A percentile compares a stretch with the other conserved stretches of the same genome.
These are phyloP conservation scores for Aureobasidium pullulans DNA, from an alignment of 2,329 filamentous ascomycete species.

Conservation along the genomic window DNA sequence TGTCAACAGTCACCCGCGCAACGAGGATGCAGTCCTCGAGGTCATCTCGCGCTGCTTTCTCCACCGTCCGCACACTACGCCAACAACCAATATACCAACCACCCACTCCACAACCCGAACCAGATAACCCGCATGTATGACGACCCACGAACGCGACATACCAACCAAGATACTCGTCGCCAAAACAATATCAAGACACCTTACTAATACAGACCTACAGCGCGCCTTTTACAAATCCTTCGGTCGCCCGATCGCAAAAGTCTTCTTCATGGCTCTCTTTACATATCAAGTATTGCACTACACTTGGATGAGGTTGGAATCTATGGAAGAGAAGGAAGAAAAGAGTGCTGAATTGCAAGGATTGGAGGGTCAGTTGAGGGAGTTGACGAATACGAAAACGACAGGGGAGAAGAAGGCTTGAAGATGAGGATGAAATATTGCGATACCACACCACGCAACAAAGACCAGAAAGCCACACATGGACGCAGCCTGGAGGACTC, in stretches of 20 bases:
- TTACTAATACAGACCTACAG: constrained; percentile 28
- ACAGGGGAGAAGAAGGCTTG: not conserved
- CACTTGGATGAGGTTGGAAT: constrained; percentile 66
- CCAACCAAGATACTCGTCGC: too few relatives aligned
- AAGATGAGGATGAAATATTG: not conserved
- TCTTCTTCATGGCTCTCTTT: constrained; percentile 65
- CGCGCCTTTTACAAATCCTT: constrained; percentile 68
- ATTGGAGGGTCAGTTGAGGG: not conserved
- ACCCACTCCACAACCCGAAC: constrained; percentile 1
- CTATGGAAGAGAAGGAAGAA: constrained; percentile 57
- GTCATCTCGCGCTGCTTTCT: not conserved
- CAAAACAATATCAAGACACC: too few relatives aligned
- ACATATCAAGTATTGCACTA: constrained; percentile 74
- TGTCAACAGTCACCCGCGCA: not conserved
- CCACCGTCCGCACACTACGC: not conserved
- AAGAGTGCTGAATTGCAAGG: constrained; percentile 28
- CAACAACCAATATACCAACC: constrained; percentile 11
- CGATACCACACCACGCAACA: too few relatives aligned
- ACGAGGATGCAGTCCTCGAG: not conserved
- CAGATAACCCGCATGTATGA: constrained; percentile 13
- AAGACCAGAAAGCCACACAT: too few relatives aligned
- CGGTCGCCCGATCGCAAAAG: constrained; percentile 64
- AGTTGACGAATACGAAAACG: not conserved
- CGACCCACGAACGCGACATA: not conserved
- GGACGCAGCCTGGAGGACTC: too few relatives aligned